phyloP scores from a whole-genome alignment of 2,329 filamentous ascomycete genomes.

The Orbilia quercus region DNA sequence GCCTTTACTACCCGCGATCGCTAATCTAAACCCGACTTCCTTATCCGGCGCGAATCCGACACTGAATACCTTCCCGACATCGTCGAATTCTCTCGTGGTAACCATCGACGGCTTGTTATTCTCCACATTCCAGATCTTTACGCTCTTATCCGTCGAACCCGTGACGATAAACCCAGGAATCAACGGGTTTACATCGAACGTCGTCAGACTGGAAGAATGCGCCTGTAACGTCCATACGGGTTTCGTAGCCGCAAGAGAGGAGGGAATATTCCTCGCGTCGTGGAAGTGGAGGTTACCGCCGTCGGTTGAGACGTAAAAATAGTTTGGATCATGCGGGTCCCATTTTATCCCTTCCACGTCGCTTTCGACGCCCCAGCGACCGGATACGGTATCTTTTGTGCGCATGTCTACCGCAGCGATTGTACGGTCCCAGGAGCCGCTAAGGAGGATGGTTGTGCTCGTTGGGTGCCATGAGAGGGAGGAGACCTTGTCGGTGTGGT shows the following conservation, averaged over 20 bases:
- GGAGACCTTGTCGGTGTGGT: constrained; percentile 93
- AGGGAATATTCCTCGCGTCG: constrained; percentile 77
- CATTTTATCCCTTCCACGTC: constrained; percentile 93
- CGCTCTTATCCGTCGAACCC: constrained; percentile 90
- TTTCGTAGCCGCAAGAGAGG: constrained; percentile 79
- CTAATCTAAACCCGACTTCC: constrained; percentile 89
- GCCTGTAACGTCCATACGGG: constrained; percentile 95
- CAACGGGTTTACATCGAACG: constrained; percentile 88
- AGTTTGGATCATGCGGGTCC: constrained; percentile 92
- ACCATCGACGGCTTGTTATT: constrained; percentile 81
- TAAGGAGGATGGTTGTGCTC: constrained; percentile 88
- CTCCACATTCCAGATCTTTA: constrained; percentile 96
- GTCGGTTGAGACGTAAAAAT: constrained; percentile 95
- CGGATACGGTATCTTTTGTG: constrained; percentile 78
- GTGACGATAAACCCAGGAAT: constrained; percentile 95
- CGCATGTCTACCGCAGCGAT: constrained; percentile 97
- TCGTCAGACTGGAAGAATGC: constrained; percentile 80
- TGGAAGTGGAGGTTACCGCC: constrained; percentile 91
- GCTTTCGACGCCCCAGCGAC: constrained; percentile 92
- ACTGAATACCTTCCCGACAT: constrained; percentile 91
- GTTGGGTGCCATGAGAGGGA: constrained; percentile 90
- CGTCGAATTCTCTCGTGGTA: constrained; percentile 85
- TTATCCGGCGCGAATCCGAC: constrained; percentile 88
- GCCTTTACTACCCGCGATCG: constrained; percentile 94
- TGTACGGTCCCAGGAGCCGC: constrained; percentile 93